Percentiles rank a stretch among this genome's conserved stretches.
Conservation (phyloP, 805 yeast genomes). For the Starmerella vaccinii region DNA sequence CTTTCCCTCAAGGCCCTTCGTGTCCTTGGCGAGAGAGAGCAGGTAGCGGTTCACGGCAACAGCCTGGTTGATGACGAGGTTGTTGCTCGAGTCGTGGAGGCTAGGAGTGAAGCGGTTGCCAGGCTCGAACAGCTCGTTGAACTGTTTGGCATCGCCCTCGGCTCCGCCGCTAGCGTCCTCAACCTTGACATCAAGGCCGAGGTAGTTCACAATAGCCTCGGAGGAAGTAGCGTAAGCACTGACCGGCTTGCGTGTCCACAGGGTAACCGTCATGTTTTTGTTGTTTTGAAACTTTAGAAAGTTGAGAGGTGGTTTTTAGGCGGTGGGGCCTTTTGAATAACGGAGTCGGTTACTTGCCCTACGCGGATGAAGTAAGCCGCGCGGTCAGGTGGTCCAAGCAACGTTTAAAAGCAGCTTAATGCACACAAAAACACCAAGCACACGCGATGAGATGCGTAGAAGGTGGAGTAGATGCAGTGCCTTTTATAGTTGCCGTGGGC, state of each 20-base stretch:
- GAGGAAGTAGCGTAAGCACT: constrained; percentile 19
- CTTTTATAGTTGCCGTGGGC: background rate
- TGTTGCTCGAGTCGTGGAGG: constrained; percentile 17
- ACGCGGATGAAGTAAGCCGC: background rate
- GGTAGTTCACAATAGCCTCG: constrained; percentile 21
- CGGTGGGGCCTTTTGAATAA: background rate
- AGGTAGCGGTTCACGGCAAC: constrained; percentile 24
- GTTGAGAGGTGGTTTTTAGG: no score
- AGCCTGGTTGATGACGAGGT: constrained; percentile 19
- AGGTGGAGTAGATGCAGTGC: no score
- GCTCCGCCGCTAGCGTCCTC: constrained; percentile 10
- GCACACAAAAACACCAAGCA: no score
- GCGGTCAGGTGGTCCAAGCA: background rate
- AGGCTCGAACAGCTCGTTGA: constrained; percentile 18
- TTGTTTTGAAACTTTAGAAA: background rate
- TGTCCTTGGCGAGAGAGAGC: constrained; percentile 21
- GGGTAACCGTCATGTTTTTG: constrained; percentile 21
- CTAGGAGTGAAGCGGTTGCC: constrained; percentile 21
- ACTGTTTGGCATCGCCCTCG: constrained; percentile 6
- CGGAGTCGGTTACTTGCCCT: background rate
- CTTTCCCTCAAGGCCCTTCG: constrained; percentile 21
- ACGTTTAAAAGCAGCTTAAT: background rate
- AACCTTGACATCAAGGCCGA: constrained; percentile 20
- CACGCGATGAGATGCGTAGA: no score
- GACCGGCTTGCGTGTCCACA: constrained; percentile 19